These are phyloP conservation scores for Xanthoceras sorbifolium DNA, from an alignment of 345 rosid genomes.

Conservation along the genomic window DNA sequence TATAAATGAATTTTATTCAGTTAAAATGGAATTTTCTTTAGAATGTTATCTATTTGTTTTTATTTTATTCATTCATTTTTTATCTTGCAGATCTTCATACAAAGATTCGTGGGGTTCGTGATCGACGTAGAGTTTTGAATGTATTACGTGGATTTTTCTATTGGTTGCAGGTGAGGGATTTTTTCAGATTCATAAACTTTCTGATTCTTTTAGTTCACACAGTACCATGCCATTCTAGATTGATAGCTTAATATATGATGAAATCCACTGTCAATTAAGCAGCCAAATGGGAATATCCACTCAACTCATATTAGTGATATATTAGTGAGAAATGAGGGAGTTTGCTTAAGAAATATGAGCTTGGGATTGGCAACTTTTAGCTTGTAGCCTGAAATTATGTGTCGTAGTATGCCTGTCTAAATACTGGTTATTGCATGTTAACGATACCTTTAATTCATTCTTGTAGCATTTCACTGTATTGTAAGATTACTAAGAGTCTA, in stretches of 20 bases:
- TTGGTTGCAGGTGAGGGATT: slow-evolving; percentile 60
- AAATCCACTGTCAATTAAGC: not conserved
- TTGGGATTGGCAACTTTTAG: not conserved
- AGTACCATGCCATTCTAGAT: not conserved
- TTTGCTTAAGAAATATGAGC: not conserved
- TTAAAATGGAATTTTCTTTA: slow-evolving; percentile 5
- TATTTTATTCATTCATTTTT: slow-evolving; percentile 17
- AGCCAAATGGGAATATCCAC: not conserved
- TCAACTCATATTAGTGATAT: not conserved
- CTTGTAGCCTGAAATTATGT: not conserved
- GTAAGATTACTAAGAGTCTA: too few species aligned
- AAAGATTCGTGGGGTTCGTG: slow-evolving; percentile 20
- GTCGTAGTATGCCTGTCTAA: not conserved
- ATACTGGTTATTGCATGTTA: not conserved
- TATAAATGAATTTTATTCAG: not conserved
- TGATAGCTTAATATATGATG: not conserved
- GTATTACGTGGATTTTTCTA: slow-evolving; percentile 80
- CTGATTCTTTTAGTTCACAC: not conserved
- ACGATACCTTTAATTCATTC: not conserved
- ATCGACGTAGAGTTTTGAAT: slow-evolving; percentile 40
- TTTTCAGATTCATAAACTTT: slow-evolving; percentile 11
- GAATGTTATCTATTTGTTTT: not conserved
- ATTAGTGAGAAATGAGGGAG: not conserved
- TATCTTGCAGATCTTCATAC: slow-evolving; percentile 50
- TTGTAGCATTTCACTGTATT: not conserved